Evolutionary conservation across 2,329 filamentous ascomycete species (phyloP).

Genomic region (Akanthomyces dipterigenus): DNA sequence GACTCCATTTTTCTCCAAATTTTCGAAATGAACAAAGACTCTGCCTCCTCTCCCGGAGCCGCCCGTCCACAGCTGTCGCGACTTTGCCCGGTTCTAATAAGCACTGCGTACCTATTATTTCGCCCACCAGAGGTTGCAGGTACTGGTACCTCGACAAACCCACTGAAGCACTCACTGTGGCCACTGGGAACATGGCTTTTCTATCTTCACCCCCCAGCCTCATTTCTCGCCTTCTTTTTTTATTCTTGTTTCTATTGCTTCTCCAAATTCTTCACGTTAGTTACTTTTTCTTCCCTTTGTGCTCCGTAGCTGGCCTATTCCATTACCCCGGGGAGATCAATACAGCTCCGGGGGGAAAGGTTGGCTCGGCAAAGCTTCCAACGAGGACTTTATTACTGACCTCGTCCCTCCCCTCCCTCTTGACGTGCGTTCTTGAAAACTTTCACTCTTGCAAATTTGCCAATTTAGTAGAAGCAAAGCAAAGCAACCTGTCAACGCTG

Average conservation of each 20-base stretch:
- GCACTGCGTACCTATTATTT: background rate
- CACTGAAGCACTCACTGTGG: background rate
- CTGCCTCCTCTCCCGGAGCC: conserved; percentile 7
- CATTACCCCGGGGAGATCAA: background rate
- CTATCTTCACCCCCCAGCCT: background rate
- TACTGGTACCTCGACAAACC: background rate
- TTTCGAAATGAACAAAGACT: background rate
- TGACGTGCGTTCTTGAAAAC: background rate
- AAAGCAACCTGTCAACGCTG: background rate
- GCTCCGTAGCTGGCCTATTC: background rate
- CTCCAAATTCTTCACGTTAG: background rate
- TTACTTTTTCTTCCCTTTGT: background rate
- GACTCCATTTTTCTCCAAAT: conserved; percentile 5
- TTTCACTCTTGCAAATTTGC: background rate
- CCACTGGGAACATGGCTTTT: background rate
- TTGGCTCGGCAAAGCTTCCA: conserved; percentile 3
- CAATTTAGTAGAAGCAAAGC: background rate
- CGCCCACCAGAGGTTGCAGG: background rate
- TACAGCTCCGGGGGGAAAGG: background rate
- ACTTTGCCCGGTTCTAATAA: conserved; percentile 2
- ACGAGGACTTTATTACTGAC: background rate
- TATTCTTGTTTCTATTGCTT: too few relatives aligned
- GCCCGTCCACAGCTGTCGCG: conserved; percentile 3
- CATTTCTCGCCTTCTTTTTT: background rate
- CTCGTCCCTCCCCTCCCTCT: background rate